phyloP scores from a whole-genome alignment of 2,329 filamentous ascomycete genomes.

The Colletotrichum higginsianum region DNA sequence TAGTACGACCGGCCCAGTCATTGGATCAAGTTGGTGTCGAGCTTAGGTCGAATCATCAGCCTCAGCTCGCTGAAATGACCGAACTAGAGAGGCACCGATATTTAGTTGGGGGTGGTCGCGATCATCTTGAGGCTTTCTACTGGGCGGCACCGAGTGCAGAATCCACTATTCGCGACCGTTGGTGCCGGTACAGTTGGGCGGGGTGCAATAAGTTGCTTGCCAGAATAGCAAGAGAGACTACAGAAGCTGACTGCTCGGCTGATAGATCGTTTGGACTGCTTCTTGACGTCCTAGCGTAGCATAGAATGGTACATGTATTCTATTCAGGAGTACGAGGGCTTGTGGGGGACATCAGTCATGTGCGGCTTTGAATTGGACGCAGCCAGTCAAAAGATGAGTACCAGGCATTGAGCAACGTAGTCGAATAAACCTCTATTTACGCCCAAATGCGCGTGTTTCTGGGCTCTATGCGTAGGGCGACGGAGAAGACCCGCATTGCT shows the following conservation, averaged over 20 bases:
- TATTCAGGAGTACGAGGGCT: not conserved
- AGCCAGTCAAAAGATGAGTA: not conserved
- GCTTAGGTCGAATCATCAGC: not conserved
- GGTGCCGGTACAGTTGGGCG: not conserved
- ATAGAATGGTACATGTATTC: not conserved
- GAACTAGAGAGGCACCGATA: not conserved
- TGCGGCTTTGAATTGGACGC: not conserved
- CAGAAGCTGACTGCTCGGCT: not conserved
- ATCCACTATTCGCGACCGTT: conserved; percentile 7
- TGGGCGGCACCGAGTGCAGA: not conserved
- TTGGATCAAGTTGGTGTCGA: not conserved
- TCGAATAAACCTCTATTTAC: not conserved
- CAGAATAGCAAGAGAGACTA: not conserved
- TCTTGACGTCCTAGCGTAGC: not conserved
- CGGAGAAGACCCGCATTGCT: not conserved
- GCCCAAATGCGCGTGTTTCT: not conserved
- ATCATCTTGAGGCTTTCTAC: not conserved
- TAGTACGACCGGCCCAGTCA: not conserved
- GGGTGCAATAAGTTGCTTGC: conserved; percentile 9
- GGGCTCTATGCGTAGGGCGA: not conserved
- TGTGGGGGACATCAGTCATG: not conserved
- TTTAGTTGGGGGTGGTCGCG: not conserved
- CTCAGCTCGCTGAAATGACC: too few species aligned
- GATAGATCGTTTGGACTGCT: not conserved
- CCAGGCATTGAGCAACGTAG: not conserved